Base-by-base conservation (phyloP, 441 rosid species). In the Croton laevigatus region DNA sequence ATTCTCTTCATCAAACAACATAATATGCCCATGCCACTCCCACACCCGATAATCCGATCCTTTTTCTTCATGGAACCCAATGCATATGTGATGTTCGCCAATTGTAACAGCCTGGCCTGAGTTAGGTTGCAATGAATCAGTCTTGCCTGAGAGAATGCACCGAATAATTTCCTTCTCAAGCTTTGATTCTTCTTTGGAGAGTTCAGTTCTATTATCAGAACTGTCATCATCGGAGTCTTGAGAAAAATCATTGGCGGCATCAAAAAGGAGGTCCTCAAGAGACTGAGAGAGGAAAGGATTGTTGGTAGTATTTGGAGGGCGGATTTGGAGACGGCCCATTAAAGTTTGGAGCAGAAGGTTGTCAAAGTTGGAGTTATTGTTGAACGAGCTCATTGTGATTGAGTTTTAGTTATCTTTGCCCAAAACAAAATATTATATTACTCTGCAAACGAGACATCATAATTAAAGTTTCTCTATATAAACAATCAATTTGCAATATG, bases 1-100 rank as follows among this genome's bases (percentile, higher is more conserved):
- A 57, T 88, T 80, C 68, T 89, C 96, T 65, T 92, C 99, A 46
- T 92, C 94, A 65, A 90, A 92, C 72, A 92, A 66, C 99, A 92
- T 86, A 34, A 94, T 90, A 71, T 94, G 98, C 0, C 97, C 98
- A 37, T 94, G 98, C 97, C 98, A 94, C 83, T 94, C 98, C 98
- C 98, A 94, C 3, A 90, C 93, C 69, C 98, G 87, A 77, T 88
- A 89, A 68, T 87, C 96, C 34, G 93, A 88, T 7, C 82, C 97
- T 27, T 79, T 77, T 48, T 92, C 99, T 77, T 92, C 84, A 22
- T 86, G 90, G 71, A 73, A 90, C 74, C 91, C 95, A 37, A 92
- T 82, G 70, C 94, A 92, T 62, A 94, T 83, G 64, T 90, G 89
- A 77, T 92, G 97, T 37, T 90, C 98, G 53, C 89, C 86, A 68